Evolutionary conservation across 495 filamentous ascomycete species (phyloP).

Genomic region (Thermothielavioides terrestris): DNA sequence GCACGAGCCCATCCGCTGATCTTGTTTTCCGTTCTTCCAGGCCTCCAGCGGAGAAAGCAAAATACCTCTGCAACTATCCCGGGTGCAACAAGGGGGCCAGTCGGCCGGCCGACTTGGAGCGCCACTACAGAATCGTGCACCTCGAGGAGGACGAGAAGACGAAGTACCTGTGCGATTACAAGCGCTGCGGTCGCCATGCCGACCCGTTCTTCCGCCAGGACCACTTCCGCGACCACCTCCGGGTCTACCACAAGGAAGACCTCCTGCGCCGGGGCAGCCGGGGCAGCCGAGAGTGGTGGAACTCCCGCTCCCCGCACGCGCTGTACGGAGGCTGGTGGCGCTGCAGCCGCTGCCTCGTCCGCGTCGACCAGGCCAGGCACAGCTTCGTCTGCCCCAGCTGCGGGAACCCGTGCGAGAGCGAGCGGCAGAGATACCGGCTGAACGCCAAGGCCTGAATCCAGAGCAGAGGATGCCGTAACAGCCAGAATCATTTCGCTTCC

Average conservation of each 20-base stretch:
- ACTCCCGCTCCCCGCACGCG: slow-evolving; percentile 2
- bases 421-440: slow-evolving; percentile 19
- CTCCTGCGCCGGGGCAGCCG: slow-evolving; percentile 25
- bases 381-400: slow-evolving; percentile 37
- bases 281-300: slow-evolving; percentile 19
- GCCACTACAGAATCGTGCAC: slow-evolving; percentile 38
- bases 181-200: slow-evolving; percentile 28
- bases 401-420: slow-evolving; percentile 31
- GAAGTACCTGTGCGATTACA: slow-evolving; percentile 35
- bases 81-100: slow-evolving; percentile 24
- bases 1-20: no score
- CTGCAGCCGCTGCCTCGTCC: slow-evolving; percentile 36
- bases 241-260: slow-evolving; percentile 44
- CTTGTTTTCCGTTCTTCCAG: background rate
- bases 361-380: slow-evolving; percentile 24
- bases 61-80: slow-evolving; percentile 21
- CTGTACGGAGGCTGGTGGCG: slow-evolving; percentile 39
- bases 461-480: no score
- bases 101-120: slow-evolving; percentile 40
- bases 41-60: background rate
- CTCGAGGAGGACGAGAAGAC: slow-evolving; percentile 25
- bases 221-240: slow-evolving; percentile 43
- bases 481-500: no score
- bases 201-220: slow-evolving; percentile 35
- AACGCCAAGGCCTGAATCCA: no score